Conservation (phyloP, 2,329 filamentous ascomycete species). For the Aspergillus ochraceus region DNA sequence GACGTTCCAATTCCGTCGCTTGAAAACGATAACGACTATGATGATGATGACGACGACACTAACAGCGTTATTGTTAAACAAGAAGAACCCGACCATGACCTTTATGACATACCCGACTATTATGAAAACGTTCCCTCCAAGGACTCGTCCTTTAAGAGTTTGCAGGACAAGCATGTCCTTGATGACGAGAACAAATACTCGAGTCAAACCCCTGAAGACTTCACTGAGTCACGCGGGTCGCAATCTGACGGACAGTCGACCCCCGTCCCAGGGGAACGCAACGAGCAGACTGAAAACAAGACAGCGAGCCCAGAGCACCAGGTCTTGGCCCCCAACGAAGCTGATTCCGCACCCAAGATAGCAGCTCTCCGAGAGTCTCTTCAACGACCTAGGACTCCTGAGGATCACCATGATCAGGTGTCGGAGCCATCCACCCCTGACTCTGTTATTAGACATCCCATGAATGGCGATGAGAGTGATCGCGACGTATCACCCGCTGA, state of each 20-base stretch:
- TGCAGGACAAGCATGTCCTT: conserved; percentile 36
- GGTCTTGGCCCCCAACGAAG: conserved; percentile 28
- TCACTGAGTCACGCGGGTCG: conserved; percentile 21
- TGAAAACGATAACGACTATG: conserved; percentile 60
- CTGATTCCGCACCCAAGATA: conserved; percentile 28
- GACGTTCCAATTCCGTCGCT: conserved; percentile 88
- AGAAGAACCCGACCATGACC: conserved; percentile 58
- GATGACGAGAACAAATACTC: conserved; percentile 62
- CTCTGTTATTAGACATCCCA: conserved; percentile 81
- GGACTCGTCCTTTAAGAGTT: conserved; percentile 26
- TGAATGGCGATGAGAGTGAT: conserved; percentile 48
- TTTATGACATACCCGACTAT: conserved; percentile 68
- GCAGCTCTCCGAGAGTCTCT: conserved; percentile 39
- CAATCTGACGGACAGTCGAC: conserved; percentile 33
- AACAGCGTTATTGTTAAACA: conserved; percentile 68
- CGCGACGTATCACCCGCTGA: conserved; percentile 35
- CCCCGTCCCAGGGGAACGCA: conserved; percentile 26
- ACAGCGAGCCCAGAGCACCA: conserved; percentile 20
- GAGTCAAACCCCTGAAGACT: conserved; percentile 36
- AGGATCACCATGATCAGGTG: conserved; percentile 62
- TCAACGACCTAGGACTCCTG: conserved; percentile 40
- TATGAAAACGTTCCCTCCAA: conserved; percentile 53
- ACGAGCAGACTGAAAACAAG: conserved; percentile 38
- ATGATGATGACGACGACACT: conserved; percentile 59
- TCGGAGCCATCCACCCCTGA: conserved; percentile 73